Conservation (phyloP, 1,139 yeast genomes). For the Cylindricascospora bacillispora region DNA sequence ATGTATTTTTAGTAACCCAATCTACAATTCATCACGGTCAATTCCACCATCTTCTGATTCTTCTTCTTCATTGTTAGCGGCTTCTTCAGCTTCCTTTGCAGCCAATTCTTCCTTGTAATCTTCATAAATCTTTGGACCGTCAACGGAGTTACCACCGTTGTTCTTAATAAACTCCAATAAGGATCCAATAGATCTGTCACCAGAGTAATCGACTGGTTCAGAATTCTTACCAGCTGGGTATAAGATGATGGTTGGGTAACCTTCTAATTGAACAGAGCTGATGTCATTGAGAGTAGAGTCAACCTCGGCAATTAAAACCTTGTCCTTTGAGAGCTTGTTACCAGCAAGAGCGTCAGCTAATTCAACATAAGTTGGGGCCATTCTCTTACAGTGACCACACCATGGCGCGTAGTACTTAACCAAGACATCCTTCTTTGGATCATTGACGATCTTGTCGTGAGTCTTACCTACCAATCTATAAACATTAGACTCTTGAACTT, state of each 20-base stretch:
- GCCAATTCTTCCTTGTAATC: slow-evolving; percentile 26
- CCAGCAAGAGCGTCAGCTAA: slow-evolving; percentile 56
- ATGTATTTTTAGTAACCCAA: no score
- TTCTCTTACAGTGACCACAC: slow-evolving; percentile 98
- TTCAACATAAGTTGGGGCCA: slow-evolving; percentile 87
- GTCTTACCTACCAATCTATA: slow-evolving; percentile 74
- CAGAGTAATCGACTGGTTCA: slow-evolving; percentile 56
- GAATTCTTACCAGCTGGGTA: slow-evolving; percentile 83
- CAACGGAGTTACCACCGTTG: slow-evolving; percentile 47
- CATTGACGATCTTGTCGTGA: slow-evolving; percentile 57
- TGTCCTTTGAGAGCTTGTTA: slow-evolving; percentile 31
- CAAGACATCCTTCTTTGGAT: slow-evolving; percentile 68
- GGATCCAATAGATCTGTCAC: slow-evolving; percentile 63
- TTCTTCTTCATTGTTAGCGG: slow-evolving; percentile 13
- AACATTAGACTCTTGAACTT: slow-evolving; percentile 60
- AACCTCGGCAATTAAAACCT: slow-evolving; percentile 69
- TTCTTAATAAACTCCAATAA: slow-evolving; percentile 59
- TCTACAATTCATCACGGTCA: no score
- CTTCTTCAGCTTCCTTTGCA: slow-evolving; percentile 18
- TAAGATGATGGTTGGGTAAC: slow-evolving; percentile 87
- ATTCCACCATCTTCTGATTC: slow-evolving; percentile 3
- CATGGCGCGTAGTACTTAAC: slow-evolving; percentile 97
- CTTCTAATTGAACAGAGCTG: slow-evolving; percentile 55
- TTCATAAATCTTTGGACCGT: slow-evolving; percentile 33
- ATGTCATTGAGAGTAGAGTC: slow-evolving; percentile 90